Evolutionary conservation across 352 stramenopile species (phyloP).

Genomic region (Phytophthora tubulina): DNA sequence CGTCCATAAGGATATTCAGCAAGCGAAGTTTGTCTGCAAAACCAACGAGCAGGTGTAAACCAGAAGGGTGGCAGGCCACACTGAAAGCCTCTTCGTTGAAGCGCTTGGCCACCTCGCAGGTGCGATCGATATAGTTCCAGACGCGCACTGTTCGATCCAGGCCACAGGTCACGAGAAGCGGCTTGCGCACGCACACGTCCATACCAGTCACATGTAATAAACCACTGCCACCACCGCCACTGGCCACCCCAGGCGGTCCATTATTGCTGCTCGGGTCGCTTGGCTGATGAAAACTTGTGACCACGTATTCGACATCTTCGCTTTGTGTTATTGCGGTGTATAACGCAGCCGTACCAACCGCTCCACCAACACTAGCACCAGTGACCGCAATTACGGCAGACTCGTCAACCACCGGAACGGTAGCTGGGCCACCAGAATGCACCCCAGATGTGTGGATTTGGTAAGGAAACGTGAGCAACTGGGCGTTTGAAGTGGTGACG

Average conservation of each 20-base stretch:
- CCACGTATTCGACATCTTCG: slow-evolving; percentile 78
- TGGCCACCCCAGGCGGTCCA: slow-evolving; percentile 9
- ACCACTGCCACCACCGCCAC: slow-evolving; percentile 33
- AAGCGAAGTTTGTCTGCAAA: slow-evolving; percentile 93
- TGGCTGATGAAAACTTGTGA: slow-evolving; percentile 78
- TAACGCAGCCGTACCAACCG: background rate
- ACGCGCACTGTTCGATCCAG: slow-evolving; percentile 91
- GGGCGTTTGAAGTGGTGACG: slow-evolving; percentile 65
- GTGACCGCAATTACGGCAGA: slow-evolving; percentile 24
- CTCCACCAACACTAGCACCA: slow-evolving; percentile 4
- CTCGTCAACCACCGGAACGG: slow-evolving; percentile 26
- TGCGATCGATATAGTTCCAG: slow-evolving; percentile 95
- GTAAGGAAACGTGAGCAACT: slow-evolving; percentile 83
- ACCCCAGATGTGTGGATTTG: slow-evolving; percentile 50
- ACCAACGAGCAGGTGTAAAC: slow-evolving; percentile 89
- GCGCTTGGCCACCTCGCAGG: slow-evolving; percentile 86
- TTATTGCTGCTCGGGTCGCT: slow-evolving; percentile 48
- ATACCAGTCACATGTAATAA: slow-evolving; percentile 84
- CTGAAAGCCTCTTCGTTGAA: slow-evolving; percentile 93
- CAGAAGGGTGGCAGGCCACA: slow-evolving; percentile 92
- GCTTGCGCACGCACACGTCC: slow-evolving; percentile 94
- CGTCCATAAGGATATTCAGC: slow-evolving; percentile 94
- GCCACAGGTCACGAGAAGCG: slow-evolving; percentile 90
- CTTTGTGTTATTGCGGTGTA: slow-evolving; percentile 42
- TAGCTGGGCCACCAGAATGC: slow-evolving; percentile 18